Evolutionary conservation across 1,139 yeast genomes (phyloP), one percentile per base, ranked within the genome.

Genomic region (Yamadazyma dushanensis): DNA sequence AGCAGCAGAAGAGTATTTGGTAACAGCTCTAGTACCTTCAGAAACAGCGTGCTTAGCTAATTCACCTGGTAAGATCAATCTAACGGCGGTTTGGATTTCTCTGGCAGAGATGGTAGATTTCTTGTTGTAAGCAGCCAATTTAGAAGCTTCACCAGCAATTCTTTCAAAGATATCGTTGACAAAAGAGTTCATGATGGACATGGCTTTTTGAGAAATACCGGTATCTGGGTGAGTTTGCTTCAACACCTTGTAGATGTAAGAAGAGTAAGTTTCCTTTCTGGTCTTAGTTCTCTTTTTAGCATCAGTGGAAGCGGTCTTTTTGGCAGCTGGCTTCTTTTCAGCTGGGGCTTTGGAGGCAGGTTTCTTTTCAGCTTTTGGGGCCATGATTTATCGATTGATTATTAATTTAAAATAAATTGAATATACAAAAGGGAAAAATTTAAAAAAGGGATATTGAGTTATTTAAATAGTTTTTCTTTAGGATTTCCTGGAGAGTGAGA

Each of bases 181-280:
- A 58, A 92, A 92, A 37, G 97, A 92, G 86, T 92, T 92, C 94
- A 92, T 85, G 70, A 92, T 92, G 44, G 97, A 89, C 97, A 92
- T 92, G 55, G 98, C 97, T 73, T 89, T 88, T 74, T 90, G 96
- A 53, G 98, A 92, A 66, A 92, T 92, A 89, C 98, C 98, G 49
- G 98, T 92, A 71, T 92, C 97, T 71, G 98, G 96, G 75, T 94
- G 97, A 51, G 98, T 90, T 80, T 92, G 96, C 77, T 90, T 88
- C 70, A 90, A 83, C 56, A 89, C 97, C 76, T 92, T 92, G 94
- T 90, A 92, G 65, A 92, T 92, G 76, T 92, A 92, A 49, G 97
- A 89, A 51, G 97, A 89, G 81, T 90, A 92, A 49, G 98, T 89
- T 76, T 92, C 97, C 86, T 89, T 90, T 83, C 98, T 88, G 59